Percentiles rank a stretch among this genome's conserved stretches.
phyloP scores from a whole-genome alignment of 1,284 basidiomycete genomes.

The Vanrija sp. region DNA sequence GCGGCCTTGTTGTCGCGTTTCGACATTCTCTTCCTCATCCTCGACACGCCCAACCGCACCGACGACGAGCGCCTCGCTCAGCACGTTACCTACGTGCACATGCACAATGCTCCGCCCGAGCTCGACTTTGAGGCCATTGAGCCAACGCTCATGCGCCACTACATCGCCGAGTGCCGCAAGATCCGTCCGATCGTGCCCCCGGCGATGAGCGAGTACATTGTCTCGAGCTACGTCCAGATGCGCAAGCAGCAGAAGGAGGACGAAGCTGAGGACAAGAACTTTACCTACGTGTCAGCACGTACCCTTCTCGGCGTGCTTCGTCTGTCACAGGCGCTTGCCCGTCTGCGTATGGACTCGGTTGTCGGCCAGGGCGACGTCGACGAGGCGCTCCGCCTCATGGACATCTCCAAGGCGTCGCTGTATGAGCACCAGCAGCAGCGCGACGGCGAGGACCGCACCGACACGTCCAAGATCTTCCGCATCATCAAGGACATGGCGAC shows the following conservation, averaged over 20 bases:
- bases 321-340: conserved; percentile 88
- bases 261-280: conserved; percentile 79
- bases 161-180: conserved; percentile 89
- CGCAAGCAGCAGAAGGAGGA: conserved; percentile 90
- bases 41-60: conserved; percentile 90
- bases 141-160: conserved; percentile 87
- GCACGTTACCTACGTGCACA: conserved; percentile 97
- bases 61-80: conserved; percentile 94
- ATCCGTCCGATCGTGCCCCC: conserved; percentile 82
- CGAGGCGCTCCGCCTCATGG: conserved; percentile 94
- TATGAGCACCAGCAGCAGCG: conserved; percentile 65
- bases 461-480: conserved; percentile 76
- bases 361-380: conserved; percentile 89
- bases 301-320: conserved; percentile 93
- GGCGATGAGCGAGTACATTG: conserved; percentile 86
- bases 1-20: conserved; percentile 94
- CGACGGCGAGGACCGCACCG: conserved; percentile 65
- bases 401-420: conserved; percentile 87
- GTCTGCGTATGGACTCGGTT: conserved; percentile 73
- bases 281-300: conserved; percentile 93
- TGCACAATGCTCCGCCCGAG: conserved; percentile 85
- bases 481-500: conserved; percentile 80
- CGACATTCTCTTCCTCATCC: conserved; percentile 92
- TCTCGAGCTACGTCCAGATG: conserved; percentile 91
- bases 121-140: conserved; percentile 72